Evolutionary conservation across 345 rosid species (phyloP).

Genomic region (Orychophragmus violaceus): DNA sequence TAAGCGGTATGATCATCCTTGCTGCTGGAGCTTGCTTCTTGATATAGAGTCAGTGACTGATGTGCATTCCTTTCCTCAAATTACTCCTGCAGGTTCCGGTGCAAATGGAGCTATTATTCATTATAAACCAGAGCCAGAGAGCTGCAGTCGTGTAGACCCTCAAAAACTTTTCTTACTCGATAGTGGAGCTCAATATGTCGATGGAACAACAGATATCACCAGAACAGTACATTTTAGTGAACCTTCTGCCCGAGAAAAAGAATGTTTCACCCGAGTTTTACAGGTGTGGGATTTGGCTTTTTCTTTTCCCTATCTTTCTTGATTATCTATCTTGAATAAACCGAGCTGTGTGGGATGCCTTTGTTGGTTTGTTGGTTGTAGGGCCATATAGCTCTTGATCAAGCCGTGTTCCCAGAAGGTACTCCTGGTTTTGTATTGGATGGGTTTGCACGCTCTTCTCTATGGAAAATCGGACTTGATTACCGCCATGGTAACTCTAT

Average conservation of each 20-base stretch:
- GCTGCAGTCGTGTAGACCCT: slow-evolving; percentile 71
- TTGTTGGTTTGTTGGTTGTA: slow-evolving; percentile 31
- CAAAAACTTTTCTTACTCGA: slow-evolving; percentile 74
- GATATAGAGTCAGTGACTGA: background rate
- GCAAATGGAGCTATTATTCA: slow-evolving; percentile 96
- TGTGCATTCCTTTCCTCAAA: background rate
- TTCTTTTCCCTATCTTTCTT: background rate
- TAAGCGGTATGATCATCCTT: slow-evolving; percentile 59
- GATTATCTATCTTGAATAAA: background rate
- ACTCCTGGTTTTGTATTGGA: slow-evolving; percentile 95
- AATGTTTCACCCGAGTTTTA: slow-evolving; percentile 89
- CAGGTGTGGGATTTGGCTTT: slow-evolving; percentile 42
- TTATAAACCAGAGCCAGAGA: slow-evolving; percentile 79
- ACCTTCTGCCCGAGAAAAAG: slow-evolving; percentile 74
- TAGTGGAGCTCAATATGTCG: slow-evolving; percentile 93
- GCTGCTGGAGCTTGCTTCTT: slow-evolving; percentile 8
- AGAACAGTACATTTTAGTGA: slow-evolving; percentile 89
- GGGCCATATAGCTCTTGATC: slow-evolving; percentile 99
- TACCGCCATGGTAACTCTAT: slow-evolving; percentile 73
- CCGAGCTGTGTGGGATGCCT: background rate
- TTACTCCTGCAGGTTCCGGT: slow-evolving; percentile 66
- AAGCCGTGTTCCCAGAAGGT: slow-evolving; percentile 83
- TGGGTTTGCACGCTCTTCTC: slow-evolving; percentile 84
- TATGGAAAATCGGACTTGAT: slow-evolving; percentile 97
- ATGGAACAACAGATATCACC: slow-evolving; percentile 95